Conservation (phyloP, 1,139 yeast genomes). For the Lodderomyces metapsilosis region DNA sequence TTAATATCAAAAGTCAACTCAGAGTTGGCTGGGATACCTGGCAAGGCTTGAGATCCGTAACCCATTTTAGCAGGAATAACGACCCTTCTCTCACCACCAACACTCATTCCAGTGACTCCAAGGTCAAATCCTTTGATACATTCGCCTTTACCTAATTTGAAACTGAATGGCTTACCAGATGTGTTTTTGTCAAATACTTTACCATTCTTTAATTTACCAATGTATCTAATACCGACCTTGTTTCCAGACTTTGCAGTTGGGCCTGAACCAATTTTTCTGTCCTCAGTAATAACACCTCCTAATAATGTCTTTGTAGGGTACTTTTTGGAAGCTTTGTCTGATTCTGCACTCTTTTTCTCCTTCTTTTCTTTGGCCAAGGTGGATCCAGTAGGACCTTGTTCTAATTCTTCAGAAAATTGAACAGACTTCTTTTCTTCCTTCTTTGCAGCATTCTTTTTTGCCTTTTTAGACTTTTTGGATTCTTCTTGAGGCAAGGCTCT, state of each 20-base stretch:
- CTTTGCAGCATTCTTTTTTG: slow-evolving; percentile 22
- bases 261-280: slow-evolving; percentile 86
- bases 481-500: slow-evolving; percentile 24
- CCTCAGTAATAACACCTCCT: slow-evolving; percentile 94
- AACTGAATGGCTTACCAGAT: slow-evolving; percentile 91
- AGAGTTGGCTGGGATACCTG: slow-evolving; percentile 97
- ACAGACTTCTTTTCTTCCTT: slow-evolving; percentile 61
- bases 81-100: slow-evolving; percentile 98
- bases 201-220: slow-evolving; percentile 96
- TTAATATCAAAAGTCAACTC: slow-evolving; percentile 95
- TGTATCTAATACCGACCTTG: slow-evolving; percentile 94
- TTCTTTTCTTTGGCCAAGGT: slow-evolving; percentile 34
- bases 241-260: slow-evolving; percentile 84
- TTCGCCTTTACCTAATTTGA: slow-evolving; percentile 94
- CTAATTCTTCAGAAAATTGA: slow-evolving; percentile 84
- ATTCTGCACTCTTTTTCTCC: slow-evolving; percentile 23
- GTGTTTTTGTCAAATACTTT: slow-evolving; percentile 96
- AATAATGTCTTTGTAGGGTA: slow-evolving; percentile 73
- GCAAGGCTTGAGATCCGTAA: slow-evolving; percentile 89
- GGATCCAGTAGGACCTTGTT: slow-evolving; percentile 84
- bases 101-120: slow-evolving; percentile 98
- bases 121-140: slow-evolving; percentile 98
- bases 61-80: slow-evolving; percentile 95
- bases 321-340: slow-evolving; percentile 28
- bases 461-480: slow-evolving; percentile 43